These are phyloP conservation scores for Phytophthora aleatoria DNA, from an alignment of 352 stramenopile genomes.

Conservation along the genomic window DNA sequence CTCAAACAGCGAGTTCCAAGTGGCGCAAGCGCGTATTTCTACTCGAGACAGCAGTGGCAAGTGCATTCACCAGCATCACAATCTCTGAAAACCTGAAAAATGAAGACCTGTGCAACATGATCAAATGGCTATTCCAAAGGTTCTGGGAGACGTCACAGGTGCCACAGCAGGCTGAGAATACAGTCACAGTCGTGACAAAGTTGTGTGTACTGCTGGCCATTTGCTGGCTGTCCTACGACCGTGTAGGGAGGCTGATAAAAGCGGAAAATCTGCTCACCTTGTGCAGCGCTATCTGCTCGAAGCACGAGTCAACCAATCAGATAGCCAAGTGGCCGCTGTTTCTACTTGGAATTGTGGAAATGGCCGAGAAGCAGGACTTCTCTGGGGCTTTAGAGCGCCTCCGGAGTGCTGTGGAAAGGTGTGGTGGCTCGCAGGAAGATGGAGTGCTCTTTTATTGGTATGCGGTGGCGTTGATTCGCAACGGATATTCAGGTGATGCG, in stretches of 20 bases:
- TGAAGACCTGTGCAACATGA: conserved; percentile 28
- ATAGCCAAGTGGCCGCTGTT: conserved; percentile 47
- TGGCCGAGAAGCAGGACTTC: conserved; percentile 34
- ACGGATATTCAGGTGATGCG: conserved; percentile 18
- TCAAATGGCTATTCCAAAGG: conserved; percentile 23
- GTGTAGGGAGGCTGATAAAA: conserved; percentile 16
- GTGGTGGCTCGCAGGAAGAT: background rate
- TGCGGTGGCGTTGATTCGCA: conserved; percentile 49
- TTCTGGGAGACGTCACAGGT: conserved; percentile 2
- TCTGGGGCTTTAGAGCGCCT: conserved; percentile 41
- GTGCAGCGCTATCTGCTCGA: conserved; percentile 22
- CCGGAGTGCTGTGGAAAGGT: conserved; percentile 13
- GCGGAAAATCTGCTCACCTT: conserved; percentile 31
- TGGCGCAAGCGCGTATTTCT: conserved; percentile 33
- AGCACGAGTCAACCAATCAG: conserved; percentile 2
- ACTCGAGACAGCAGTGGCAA: conserved; percentile 30
- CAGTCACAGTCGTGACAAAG: conserved; percentile 19
- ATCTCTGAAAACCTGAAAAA: conserved; percentile 1
- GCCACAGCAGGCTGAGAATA: conserved; percentile 2
- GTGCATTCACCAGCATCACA: conserved; percentile 4
- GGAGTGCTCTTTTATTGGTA: conserved; percentile 63
- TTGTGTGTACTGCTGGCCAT: conserved; percentile 36
- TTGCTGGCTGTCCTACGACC: conserved; percentile 43
- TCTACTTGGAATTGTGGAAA: conserved; percentile 41
- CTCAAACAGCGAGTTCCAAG: conserved; percentile 14